Percentiles rank a stretch among this genome's conserved stretches.
phyloP scores from a whole-genome alignment of 2,329 filamentous ascomycete genomes.

The Capronia coronata region DNA sequence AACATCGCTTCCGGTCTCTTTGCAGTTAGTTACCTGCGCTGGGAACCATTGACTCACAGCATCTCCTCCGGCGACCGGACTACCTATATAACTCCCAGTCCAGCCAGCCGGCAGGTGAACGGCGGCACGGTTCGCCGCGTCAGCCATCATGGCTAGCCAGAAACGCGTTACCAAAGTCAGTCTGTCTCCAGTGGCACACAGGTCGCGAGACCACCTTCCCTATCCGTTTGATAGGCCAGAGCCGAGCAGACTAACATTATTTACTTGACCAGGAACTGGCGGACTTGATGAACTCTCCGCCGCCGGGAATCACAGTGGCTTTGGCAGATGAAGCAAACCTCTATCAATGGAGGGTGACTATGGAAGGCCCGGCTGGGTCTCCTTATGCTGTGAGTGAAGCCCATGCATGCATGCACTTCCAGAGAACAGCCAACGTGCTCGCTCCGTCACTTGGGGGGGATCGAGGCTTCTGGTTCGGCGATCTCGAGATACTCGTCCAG shows the following conservation, averaged over 20 bases:
- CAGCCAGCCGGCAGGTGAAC: not conserved
- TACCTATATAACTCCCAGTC: not conserved
- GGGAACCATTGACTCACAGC: too few relatives aligned
- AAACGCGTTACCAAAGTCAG: slow-evolving; percentile 45
- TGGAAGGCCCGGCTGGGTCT: slow-evolving; percentile 60
- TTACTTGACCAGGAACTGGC: slow-evolving; percentile 48
- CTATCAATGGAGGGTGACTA: slow-evolving; percentile 60
- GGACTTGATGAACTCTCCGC: slow-evolving; percentile 52
- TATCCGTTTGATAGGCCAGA: too few relatives aligned
- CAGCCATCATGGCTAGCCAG: slow-evolving; percentile 31
- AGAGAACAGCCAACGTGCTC: too few relatives aligned
- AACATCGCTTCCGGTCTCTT: too few relatives aligned
- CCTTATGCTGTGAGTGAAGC: slow-evolving; percentile 53
- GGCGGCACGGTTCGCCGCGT: too few relatives aligned
- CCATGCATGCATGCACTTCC: too few relatives aligned
- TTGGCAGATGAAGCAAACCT: slow-evolving; percentile 59
- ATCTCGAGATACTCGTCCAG: too few relatives aligned
- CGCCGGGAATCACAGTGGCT: slow-evolving; percentile 51
- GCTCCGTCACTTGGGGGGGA: too few relatives aligned
- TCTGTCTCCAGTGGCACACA: not conserved
- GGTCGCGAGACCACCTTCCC: not conserved
- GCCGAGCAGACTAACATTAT: not conserved
- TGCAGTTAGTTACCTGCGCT: too few relatives aligned
- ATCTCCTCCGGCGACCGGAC: not conserved
- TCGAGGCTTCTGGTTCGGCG: too few relatives aligned